phyloP scores from a whole-genome alignment of 2,329 filamentous ascomycete species.

The Claviceps fusiformis region DNA sequence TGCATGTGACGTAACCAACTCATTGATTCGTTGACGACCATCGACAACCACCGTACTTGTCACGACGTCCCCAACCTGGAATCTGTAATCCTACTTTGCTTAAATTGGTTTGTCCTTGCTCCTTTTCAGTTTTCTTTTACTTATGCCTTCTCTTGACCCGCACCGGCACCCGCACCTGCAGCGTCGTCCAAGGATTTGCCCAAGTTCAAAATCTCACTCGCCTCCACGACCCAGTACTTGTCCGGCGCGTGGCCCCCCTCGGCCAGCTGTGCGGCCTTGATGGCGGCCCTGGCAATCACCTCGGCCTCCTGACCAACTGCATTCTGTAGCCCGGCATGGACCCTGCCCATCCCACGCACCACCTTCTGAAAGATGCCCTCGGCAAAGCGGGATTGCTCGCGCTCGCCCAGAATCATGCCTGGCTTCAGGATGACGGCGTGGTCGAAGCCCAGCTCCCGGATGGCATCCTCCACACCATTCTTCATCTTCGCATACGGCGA shows the following conservation, averaged over 20 bases:
- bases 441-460: constrained; percentile 61
- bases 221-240: constrained; percentile 48
- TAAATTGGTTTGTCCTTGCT: no score
- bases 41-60: background rate
- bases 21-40: background rate
- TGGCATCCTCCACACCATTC: constrained; percentile 67
- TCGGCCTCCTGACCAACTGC: constrained; percentile 59
- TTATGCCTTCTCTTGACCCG: background rate
- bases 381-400: constrained; percentile 44
- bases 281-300: constrained; percentile 56
- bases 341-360: constrained; percentile 38
- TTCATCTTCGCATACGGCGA: constrained; percentile 60
- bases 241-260: constrained; percentile 43
- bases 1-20: no score
- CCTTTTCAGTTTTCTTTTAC: background rate
- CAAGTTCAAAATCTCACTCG: constrained; percentile 50
- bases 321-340: constrained; percentile 47
- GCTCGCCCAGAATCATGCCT: constrained; percentile 59
- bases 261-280: constrained; percentile 44
- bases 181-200: constrained; percentile 39
- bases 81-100: background rate
- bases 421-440: constrained; percentile 62
- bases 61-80: background rate
- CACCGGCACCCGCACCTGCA: background rate
- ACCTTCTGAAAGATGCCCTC: constrained; percentile 45